phyloP scores from a whole-genome alignment of 1,139 yeast genomes.

The Candida glucosophila region DNA sequence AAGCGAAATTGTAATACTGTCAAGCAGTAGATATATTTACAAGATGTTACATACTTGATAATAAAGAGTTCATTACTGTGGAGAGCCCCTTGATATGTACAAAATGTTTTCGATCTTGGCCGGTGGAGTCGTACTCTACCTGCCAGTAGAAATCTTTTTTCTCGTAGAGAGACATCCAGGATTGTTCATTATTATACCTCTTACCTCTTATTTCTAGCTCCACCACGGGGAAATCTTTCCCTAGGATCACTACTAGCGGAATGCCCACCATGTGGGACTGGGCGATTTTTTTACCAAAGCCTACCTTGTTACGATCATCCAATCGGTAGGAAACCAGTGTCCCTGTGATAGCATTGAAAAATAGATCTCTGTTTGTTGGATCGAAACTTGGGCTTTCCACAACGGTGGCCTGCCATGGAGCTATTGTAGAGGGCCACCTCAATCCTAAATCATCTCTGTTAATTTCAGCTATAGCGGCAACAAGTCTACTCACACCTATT shows the following conservation, averaged over 20 bases:
- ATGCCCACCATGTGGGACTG: constrained; percentile 55
- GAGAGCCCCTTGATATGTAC: constrained; percentile 39
- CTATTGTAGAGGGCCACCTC: constrained; percentile 69
- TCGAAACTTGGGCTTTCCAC: constrained; percentile 25
- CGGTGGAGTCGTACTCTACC: constrained; percentile 10
- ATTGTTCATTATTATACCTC: constrained; percentile 14
- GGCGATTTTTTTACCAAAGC: constrained; percentile 39
- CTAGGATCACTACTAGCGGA: constrained; percentile 55
- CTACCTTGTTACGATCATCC: constrained; percentile 27
- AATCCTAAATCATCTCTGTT: constrained; percentile 65
- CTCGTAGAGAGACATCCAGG: constrained; percentile 25
- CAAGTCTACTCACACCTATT: constrained; percentile 78
- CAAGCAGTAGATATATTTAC: too few relatives aligned
- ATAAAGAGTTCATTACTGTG: constrained; percentile 33
- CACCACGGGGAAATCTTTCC: constrained; percentile 48
- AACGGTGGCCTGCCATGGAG: constrained; percentile 70
- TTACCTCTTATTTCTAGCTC: constrained; percentile 62
- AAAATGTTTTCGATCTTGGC: constrained; percentile 36
- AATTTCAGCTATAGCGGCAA: constrained; percentile 80
- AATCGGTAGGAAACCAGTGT: constrained; percentile 20
- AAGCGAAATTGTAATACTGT: too few relatives aligned
- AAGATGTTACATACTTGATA: constrained; percentile 27
- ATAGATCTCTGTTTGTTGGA: constrained; percentile 3
- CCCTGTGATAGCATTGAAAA: constrained; percentile 8
- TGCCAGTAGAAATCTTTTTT: constrained; percentile 14